These are phyloP conservation scores for Fusarium poae DNA, from an alignment of 2,329 filamentous ascomycete species.

Conservation along the genomic window DNA sequence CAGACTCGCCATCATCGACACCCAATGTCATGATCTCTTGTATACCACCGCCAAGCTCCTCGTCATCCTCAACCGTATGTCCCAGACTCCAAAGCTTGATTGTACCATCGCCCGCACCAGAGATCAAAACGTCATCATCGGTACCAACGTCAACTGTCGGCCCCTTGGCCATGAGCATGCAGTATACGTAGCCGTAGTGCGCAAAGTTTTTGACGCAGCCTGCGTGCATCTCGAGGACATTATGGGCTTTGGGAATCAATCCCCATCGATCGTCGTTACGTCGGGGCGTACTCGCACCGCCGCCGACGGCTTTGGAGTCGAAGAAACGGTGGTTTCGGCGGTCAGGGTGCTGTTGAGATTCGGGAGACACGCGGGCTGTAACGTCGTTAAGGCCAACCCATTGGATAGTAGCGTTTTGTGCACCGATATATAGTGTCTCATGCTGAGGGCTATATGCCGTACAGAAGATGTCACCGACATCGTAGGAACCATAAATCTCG, in stretches of 20 bases:
- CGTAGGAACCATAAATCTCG: slow-evolving; percentile 92
- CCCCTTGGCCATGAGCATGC: slow-evolving; percentile 88
- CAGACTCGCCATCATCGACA: slow-evolving; percentile 71
- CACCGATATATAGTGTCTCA: slow-evolving; percentile 89
- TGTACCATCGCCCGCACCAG: slow-evolving; percentile 91
- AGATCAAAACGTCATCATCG: slow-evolving; percentile 85
- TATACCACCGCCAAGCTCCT: slow-evolving; percentile 69
- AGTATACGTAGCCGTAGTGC: slow-evolving; percentile 95
- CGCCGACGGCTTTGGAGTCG: slow-evolving; percentile 83
- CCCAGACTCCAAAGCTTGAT: slow-evolving; percentile 91
- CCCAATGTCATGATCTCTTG: slow-evolving; percentile 76
- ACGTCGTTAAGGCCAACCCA: slow-evolving; percentile 84
- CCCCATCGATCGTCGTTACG: slow-evolving; percentile 72
- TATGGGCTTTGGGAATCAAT: slow-evolving; percentile 66
- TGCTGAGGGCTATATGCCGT: slow-evolving; percentile 86
- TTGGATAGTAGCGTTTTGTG: slow-evolving; percentile 94
- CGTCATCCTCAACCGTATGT: slow-evolving; percentile 51
- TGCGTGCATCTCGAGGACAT: slow-evolving; percentile 82
- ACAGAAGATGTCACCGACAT: slow-evolving; percentile 95
- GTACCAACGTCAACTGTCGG: slow-evolving; percentile 74
- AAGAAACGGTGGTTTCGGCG: slow-evolving; percentile 90
- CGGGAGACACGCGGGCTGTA: slow-evolving; percentile 68
- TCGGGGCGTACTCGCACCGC: slow-evolving; percentile 82
- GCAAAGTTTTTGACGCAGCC: slow-evolving; percentile 88
- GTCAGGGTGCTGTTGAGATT: slow-evolving; percentile 78